phyloP scores from a whole-genome alignment of 1,139 yeast species.

The Debaryomyces nepalensis region DNA sequence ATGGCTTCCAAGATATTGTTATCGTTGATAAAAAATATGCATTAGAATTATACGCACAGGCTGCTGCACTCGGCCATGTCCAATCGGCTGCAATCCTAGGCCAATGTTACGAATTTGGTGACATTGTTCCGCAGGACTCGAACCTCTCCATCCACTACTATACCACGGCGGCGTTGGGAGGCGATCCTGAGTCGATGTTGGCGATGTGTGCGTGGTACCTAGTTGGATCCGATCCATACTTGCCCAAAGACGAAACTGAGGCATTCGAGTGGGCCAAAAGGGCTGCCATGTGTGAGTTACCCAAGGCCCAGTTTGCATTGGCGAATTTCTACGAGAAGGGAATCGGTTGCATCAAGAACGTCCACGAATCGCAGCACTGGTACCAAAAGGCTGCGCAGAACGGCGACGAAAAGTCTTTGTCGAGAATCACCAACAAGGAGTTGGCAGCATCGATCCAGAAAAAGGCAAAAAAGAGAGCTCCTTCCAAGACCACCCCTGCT shows the following conservation, averaged over 20 bases:
- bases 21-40: conserved; percentile 86
- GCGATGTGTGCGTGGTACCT: conserved; percentile 97
- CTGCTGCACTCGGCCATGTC: conserved; percentile 86
- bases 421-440: conserved; percentile 40
- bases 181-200: conserved; percentile 88
- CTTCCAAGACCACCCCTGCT: conserved; percentile 6
- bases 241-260: conserved; percentile 79
- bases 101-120: conserved; percentile 82
- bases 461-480: conserved; percentile 31
- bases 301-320: conserved; percentile 86
- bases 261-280: conserved; percentile 94
- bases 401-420: conserved; percentile 70
- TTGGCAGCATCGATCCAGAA: conserved; percentile 36
- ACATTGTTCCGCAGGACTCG: conserved; percentile 78
- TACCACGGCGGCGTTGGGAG: conserved; percentile 87
- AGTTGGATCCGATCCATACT: conserved; percentile 83
- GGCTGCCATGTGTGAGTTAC: conserved; percentile 74
- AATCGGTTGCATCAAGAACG: conserved; percentile 73
- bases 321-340: conserved; percentile 89
- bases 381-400: conserved; percentile 72
- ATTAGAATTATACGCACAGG: conserved; percentile 81
- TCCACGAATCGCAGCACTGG: conserved; percentile 70
- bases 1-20: conserved; percentile 85
- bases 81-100: conserved; percentile 84
- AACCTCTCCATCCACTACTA: conserved; percentile 90